Conservation (phyloP, 306 rosid genomes). For the Dalbergia cultrata region DNA sequence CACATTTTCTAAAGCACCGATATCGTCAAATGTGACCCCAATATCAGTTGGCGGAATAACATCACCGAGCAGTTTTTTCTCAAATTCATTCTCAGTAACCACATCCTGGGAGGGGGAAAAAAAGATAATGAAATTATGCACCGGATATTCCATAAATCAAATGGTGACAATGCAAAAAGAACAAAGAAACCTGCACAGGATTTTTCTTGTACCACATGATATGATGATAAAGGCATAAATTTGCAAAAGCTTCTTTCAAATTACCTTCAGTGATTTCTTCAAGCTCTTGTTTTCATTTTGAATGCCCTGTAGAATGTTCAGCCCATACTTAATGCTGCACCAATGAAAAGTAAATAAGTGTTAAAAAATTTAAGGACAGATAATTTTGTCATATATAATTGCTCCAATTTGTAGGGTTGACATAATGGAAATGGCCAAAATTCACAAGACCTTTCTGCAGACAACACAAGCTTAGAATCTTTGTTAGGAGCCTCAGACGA, state of each 20-base stretch:
- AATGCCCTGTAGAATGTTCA: slow-evolving; percentile 76
- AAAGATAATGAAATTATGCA: slow-evolving; percentile 9
- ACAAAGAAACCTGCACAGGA: slow-evolving; percentile 15
- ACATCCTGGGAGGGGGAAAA: slow-evolving; percentile 74
- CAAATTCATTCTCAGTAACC: slow-evolving; percentile 94
- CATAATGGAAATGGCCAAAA: slow-evolving; percentile 27
- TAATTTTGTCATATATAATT: background rate
- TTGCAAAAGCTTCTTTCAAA: background rate
- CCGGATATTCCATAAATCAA: slow-evolving; percentile 8
- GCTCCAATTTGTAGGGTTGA: slow-evolving; percentile 4
- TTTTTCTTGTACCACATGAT: background rate
- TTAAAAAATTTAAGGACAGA: slow-evolving; percentile 34
- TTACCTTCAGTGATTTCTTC: slow-evolving; percentile 90
- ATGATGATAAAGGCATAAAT: background rate
- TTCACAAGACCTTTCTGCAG: slow-evolving; percentile 71
- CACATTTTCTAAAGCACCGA: slow-evolving; percentile 96
- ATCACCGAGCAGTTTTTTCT: slow-evolving; percentile 94
- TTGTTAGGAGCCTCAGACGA: slow-evolving; percentile 62
- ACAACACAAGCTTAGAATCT: slow-evolving; percentile 76
- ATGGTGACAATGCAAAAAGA: background rate
- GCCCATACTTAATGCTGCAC: slow-evolving; percentile 80
- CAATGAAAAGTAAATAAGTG: slow-evolving; percentile 34
- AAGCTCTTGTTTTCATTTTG: slow-evolving; percentile 77
- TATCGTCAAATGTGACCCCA: slow-evolving; percentile 94
- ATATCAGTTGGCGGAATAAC: slow-evolving; percentile 96